These are phyloP conservation scores for Trichoderma atroviride DNA, from an alignment of 2,329 filamentous ascomycete genomes.

Conservation along the genomic window DNA sequence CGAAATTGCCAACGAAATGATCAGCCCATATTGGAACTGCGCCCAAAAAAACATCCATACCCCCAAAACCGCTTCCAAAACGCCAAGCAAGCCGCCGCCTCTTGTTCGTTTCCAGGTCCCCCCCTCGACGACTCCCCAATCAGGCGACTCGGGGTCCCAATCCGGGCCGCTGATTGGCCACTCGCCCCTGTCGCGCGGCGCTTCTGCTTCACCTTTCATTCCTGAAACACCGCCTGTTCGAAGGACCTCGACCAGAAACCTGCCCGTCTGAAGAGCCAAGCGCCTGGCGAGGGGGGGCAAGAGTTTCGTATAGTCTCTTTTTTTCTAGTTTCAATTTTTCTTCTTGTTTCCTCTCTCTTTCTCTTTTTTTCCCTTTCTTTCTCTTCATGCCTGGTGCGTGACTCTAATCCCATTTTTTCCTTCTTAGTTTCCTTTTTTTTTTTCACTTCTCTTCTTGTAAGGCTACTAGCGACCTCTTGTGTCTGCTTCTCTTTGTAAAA, in stretches of 20 bases:
- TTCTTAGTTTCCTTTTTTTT: background rate
- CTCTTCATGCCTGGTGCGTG: background rate
- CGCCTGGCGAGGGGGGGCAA: background rate
- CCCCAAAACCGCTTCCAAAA: background rate
- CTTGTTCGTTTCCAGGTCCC: background rate
- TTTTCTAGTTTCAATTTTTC: too few species aligned
- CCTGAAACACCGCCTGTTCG: slow-evolving; percentile 26
- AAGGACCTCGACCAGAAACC: background rate
- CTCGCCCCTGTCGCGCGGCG: slow-evolving; percentile 4
- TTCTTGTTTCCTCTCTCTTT: background rate
- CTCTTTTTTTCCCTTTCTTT: background rate
- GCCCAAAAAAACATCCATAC: background rate
- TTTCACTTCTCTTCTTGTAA: background rate
- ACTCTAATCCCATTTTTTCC: background rate
- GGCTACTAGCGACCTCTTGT: background rate
- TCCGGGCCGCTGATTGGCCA: slow-evolving; percentile 23
- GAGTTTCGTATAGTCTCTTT: background rate
- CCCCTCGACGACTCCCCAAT: slow-evolving; percentile 23
- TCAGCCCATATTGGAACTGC: background rate
- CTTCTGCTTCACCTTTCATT: slow-evolving; percentile 26
- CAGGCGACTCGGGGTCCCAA: slow-evolving; percentile 24
- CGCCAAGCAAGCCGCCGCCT: background rate
- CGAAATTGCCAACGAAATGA: background rate
- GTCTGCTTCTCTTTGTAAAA: background rate
- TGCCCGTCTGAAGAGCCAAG: background rate